Evolutionary conservation across 305 asterid genomes (phyloP).

Genomic region (Ajuga reptans): DNA sequence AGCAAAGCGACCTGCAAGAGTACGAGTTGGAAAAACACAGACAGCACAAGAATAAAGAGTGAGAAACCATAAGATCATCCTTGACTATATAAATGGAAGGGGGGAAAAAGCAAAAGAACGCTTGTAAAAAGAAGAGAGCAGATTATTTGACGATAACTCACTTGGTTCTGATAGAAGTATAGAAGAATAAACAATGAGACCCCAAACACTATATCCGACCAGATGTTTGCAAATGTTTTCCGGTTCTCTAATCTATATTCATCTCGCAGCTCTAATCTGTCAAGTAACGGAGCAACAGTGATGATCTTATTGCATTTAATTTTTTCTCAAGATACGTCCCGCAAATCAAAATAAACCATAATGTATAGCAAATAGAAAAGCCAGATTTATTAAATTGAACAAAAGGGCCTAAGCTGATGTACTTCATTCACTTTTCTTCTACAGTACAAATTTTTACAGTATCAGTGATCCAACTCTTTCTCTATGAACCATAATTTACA

Average conservation of each 20-base stretch:
- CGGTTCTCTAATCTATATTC: conserved; percentile 91
- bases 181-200: conserved; percentile 71
- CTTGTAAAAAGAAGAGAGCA: neutral
- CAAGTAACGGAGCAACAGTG: conserved; percentile 16
- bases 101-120: neutral
- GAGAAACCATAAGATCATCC: neutral
- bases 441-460: neutral
- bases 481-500: neutral
- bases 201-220: conserved; percentile 89
- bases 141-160: conserved; percentile 33
- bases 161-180: conserved; percentile 72
- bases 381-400: neutral
- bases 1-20: conserved; percentile 76
- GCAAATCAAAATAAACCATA: neutral
- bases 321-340: neutral
- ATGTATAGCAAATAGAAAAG: neutral
- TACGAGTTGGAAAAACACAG: conserved; percentile 7
- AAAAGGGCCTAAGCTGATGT: conserved; percentile 4
- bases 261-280: conserved; percentile 80
- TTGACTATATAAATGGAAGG: neutral
- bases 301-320: neutral
- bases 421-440: neutral
- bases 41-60: conserved; percentile 35
- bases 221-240: conserved; percentile 85
- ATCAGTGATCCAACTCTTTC: conserved; percentile 5